A percentile compares a stretch with the other conserved stretches of the same genome.
Evolutionary conservation across 768 basidiomycete species (phyloP).

Genomic region (Artomyces pyxidatus): DNA sequence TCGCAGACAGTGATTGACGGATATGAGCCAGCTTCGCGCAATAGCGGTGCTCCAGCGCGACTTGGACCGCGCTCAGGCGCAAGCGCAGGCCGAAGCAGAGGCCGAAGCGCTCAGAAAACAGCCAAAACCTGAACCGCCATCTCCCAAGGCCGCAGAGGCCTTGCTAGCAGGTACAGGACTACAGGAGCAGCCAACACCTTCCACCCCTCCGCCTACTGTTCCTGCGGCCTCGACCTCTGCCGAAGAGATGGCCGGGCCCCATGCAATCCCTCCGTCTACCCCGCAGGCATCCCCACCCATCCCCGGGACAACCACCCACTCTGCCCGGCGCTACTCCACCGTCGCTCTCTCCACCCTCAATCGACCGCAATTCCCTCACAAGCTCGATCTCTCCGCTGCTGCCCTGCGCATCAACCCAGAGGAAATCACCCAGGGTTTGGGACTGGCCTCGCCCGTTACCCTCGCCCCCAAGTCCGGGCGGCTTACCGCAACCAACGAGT

Average conservation of each 20-base stretch:
- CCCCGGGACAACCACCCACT: conserved; percentile 22
- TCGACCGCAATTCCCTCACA: conserved; percentile 59
- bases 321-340: conserved; percentile 58
- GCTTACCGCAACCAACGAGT: conserved; percentile 33
- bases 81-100: conserved; percentile 30
- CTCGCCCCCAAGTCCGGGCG: conserved; percentile 75
- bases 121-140: conserved; percentile 24
- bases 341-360: conserved; percentile 78
- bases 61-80: conserved; percentile 40
- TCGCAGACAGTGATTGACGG: too few species aligned
- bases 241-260: too few species aligned
- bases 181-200: too few species aligned
- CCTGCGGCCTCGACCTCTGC: too few species aligned
- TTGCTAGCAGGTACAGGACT: not conserved
- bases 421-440: conserved; percentile 47
- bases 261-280: conserved; percentile 22
- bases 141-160: too few species aligned
- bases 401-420: conserved; percentile 58
- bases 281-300: conserved; percentile 27
- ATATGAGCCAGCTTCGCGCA: conserved; percentile 57
- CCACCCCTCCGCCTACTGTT: too few species aligned
- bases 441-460: conserved; percentile 70
- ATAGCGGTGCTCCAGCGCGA: conserved; percentile 69
- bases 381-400: conserved; percentile 73
- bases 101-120: conserved; percentile 23